These are phyloP conservation scores for Nemania bipapillata DNA, from an alignment of 2,329 filamentous ascomycete genomes.

Conservation along the genomic window DNA sequence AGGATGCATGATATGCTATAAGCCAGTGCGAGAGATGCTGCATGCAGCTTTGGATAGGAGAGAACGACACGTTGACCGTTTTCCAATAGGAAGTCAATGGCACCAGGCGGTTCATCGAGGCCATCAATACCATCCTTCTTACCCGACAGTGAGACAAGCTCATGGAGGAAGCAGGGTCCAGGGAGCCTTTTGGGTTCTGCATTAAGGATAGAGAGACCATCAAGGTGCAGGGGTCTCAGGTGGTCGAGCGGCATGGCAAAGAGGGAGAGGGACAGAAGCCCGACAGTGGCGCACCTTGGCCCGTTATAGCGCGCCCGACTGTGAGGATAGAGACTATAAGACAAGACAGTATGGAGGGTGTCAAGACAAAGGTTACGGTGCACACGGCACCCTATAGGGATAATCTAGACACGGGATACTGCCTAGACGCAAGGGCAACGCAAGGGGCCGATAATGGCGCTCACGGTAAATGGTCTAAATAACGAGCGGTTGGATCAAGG, in stretches of 20 bases:
- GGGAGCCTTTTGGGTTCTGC: constrained; percentile 61
- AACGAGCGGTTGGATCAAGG: not conserved
- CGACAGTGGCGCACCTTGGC: constrained; percentile 1
- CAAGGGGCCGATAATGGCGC: constrained; percentile 5
- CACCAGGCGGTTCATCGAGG: constrained; percentile 53
- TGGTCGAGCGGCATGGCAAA: constrained; percentile 25
- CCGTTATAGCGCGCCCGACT: constrained; percentile 8
- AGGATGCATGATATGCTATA: constrained; percentile 57
- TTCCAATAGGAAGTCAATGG: constrained; percentile 71
- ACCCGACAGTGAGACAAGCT: constrained; percentile 66
- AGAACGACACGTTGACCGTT: constrained; percentile 60
- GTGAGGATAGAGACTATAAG: not conserved
- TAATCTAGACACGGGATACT: not conserved
- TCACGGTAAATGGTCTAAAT: not conserved
- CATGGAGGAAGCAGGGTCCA: constrained; percentile 56
- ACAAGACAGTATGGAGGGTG: not conserved
- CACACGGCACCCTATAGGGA: constrained; percentile 15
- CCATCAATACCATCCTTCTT: constrained; percentile 49
- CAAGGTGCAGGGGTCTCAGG: constrained; percentile 18
- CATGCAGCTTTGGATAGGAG: constrained; percentile 72
- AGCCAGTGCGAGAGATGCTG: constrained; percentile 66
- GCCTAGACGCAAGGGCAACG: not conserved
- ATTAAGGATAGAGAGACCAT: constrained; percentile 67
- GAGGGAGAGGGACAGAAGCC: not conserved
- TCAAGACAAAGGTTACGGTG: not conserved